Base-by-base conservation (phyloP, 108 stramenopile genomes). In the Conticribra guillardii region DNA sequence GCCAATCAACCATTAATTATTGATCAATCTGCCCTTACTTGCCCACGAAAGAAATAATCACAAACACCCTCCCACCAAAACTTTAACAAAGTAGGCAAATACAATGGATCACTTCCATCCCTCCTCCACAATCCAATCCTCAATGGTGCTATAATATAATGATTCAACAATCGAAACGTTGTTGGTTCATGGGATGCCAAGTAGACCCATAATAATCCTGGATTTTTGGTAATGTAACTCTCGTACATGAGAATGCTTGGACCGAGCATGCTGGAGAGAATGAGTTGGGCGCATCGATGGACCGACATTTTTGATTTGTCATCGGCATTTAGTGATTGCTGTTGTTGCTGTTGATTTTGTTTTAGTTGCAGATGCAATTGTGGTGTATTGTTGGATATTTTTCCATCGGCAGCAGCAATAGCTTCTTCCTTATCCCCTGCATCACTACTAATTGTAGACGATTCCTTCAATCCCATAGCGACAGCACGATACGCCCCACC, bases 201-300 rank as follows among this genome's bases (percentile, higher is more conserved):
- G 34, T 49, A 69, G 17, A 69, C 56, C 67, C 67, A 74, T 4
- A 60, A 29, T 33, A 92, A 60, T 18, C 74, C 84, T 0, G 91
- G 91, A 64, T 92, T 88, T 49, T 58, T 49, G 1, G 85, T 72
- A 32, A 92, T 86, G 84, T 80, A 85, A 9, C 44, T 62, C 53
- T 89, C 88, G 14, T 50, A 61, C 19, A 82, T 64, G 52, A 58
- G 30, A 32, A 23, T 45, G 23, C 32, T 53, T 32, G 72, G 69
- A 9, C 71, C 62, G 15, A 82, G 71, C 63, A 86, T 69, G 17
- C 72, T 67, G 30, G 71, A 73, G 2, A 89, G 47, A 18, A 82
- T 73, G 1, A 91, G 47, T 41, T 44, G 49, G 0, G 70, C 78
- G 54, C 87, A 89, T 65, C 90, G 54, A 7, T 59, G 34, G 0